These are phyloP conservation scores for Cutaneotrichosporon cutaneum DNA, from an alignment of 1,284 basidiomycete genomes.

Conservation along the genomic window DNA sequence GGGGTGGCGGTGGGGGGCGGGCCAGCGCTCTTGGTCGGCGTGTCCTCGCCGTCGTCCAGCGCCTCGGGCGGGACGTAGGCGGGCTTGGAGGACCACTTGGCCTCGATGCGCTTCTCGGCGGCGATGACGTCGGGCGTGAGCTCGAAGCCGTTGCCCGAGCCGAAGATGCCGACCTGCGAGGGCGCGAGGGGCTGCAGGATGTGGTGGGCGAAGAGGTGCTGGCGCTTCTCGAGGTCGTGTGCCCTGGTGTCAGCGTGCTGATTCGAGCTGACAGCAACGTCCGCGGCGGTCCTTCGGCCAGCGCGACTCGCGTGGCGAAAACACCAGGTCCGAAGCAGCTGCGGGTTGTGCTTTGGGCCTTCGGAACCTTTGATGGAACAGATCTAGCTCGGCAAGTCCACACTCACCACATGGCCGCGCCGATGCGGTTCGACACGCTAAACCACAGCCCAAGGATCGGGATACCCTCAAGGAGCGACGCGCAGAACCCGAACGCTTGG, in stretches of 20 bases:
- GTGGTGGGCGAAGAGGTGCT: constrained; percentile 61
- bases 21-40: not conserved
- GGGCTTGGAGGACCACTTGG: constrained; percentile 13
- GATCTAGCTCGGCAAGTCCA: no score
- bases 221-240: constrained; percentile 68
- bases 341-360: no score
- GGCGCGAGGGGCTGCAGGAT: constrained; percentile 49
- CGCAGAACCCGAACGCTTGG: constrained; percentile 74
- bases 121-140: constrained; percentile 39
- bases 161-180: constrained; percentile 41
- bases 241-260: constrained; percentile 43
- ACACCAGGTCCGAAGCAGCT: no score
- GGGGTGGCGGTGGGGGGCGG: no score
- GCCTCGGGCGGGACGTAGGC: constrained; percentile 4
- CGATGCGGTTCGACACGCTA: constrained; percentile 77
- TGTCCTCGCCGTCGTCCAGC: not conserved
- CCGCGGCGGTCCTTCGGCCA: no score
- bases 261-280: no score
- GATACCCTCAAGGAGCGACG: constrained; percentile 71
- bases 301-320: no score
- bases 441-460: constrained; percentile 76
- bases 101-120: constrained; percentile 30
- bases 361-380: no score
- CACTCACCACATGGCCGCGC: constrained; percentile 82
- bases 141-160: constrained; percentile 39